Conservation (phyloP, 177 flowering plant genomes). For the Tripterygium wilfordii region DNA sequence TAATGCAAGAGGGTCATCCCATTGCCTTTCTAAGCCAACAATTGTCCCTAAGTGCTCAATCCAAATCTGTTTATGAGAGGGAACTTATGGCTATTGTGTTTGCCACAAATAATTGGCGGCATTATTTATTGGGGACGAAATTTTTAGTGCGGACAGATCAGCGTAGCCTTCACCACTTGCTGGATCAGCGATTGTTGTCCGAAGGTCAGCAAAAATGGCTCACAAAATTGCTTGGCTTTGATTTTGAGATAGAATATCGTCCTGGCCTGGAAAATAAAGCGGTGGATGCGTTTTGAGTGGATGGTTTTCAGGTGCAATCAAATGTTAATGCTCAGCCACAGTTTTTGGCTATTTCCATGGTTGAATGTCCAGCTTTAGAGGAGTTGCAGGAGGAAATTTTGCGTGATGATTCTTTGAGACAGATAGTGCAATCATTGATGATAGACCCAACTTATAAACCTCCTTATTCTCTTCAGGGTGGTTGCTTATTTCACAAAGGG, state of each 20-base stretch:
- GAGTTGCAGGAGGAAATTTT: too few relatives aligned
- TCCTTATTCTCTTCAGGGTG: too few relatives aligned
- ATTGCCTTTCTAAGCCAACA: background rate
- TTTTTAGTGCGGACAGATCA: background rate
- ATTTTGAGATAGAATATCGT: background rate
- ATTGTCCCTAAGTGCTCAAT: background rate
- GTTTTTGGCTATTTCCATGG: too few relatives aligned
- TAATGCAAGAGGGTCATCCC: background rate
- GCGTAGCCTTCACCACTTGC: background rate
- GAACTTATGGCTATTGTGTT: conserved; percentile 1
- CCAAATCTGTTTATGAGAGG: background rate
- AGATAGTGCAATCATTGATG: too few relatives aligned
- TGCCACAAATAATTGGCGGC: background rate
- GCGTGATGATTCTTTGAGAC: too few relatives aligned
- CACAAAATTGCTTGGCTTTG: background rate
- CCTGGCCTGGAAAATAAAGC: background rate
- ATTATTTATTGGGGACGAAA: background rate
- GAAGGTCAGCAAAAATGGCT: background rate
- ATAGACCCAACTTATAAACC: too few relatives aligned
- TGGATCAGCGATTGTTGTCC: background rate
- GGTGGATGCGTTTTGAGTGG: background rate
- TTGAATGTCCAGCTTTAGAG: too few relatives aligned
- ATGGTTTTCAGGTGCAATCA: too few relatives aligned
- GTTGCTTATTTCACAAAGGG: too few relatives aligned
- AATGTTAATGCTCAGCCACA: background rate